A percentile compares a stretch with the other conserved stretches of the same genome.
Evolutionary conservation across 176 grass and related monocot genomes (phyloP).

Genomic region (Luzula sylvatica): DNA sequence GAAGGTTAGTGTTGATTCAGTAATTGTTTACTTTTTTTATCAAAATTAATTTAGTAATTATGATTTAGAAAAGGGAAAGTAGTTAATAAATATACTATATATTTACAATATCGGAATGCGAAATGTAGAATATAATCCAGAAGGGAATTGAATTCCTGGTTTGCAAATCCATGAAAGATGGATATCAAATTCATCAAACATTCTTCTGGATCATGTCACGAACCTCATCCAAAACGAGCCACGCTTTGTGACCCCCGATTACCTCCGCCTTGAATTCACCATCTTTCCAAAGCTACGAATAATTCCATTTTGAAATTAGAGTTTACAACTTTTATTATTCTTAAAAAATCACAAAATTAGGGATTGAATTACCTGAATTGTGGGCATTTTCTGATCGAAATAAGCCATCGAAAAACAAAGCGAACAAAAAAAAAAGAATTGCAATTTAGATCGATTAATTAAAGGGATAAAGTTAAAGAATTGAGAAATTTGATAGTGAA

Average conservation of each 20-base stretch:
- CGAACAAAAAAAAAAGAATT: neutral
- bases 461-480: neutral
- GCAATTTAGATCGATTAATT: slow-evolving; percentile 2
- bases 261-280: slow-evolving; percentile 75
- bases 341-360: neutral
- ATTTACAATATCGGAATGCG: slow-evolving; percentile 14
- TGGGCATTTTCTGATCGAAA: slow-evolving; percentile 87
- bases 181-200: slow-evolving; percentile 29
- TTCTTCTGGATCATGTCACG: slow-evolving; percentile 89
- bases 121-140: neutral
- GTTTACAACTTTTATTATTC: no score
- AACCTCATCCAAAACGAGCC: slow-evolving; percentile 94
- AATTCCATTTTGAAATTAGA: neutral
- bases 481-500: neutral
- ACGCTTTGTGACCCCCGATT: slow-evolving; percentile 89
- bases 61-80: neutral
- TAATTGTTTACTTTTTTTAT: no score
- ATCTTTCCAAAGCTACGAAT: slow-evolving; percentile 86
- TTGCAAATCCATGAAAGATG: slow-evolving; percentile 11
- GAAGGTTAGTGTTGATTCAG: neutral
- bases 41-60: neutral
- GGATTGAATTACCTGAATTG: slow-evolving; percentile 61
- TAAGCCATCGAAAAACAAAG: neutral
- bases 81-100: neutral
- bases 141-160: slow-evolving; percentile 8